Conservation (phyloP, 192 early-diverging fungal species). For the Obelidium mucronatum region DNA sequence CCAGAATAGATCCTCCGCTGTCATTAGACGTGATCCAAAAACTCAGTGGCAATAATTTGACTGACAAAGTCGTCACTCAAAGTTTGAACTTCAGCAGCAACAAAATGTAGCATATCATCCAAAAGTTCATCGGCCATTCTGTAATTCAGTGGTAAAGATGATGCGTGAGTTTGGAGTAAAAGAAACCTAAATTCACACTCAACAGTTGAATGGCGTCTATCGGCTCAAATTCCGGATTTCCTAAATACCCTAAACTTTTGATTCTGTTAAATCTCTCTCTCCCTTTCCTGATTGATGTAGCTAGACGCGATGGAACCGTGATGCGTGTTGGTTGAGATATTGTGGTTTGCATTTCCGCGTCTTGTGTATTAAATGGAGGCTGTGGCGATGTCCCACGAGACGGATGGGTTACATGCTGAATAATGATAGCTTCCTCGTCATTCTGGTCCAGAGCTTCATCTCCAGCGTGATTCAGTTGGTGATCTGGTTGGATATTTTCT, state of each 20-base stretch:
- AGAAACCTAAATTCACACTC: neutral
- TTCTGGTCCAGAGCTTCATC: too few relatives aligned
- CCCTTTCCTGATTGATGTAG: neutral
- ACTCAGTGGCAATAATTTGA: neutral
- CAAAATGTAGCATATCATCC: neutral
- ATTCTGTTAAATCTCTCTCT: neutral
- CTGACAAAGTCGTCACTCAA: constrained; percentile 2
- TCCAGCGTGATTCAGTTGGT: neutral
- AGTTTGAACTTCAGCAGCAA: neutral
- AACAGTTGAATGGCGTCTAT: neutral
- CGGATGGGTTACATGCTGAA: neutral
- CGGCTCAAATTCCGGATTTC: neutral
- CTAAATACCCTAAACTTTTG: neutral
- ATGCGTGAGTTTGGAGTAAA: neutral
- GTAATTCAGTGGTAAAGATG: neutral
- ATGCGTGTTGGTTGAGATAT: neutral
- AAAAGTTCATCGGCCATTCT: constrained; percentile 11
- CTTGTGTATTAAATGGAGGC: neutral
- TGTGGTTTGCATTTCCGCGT: neutral
- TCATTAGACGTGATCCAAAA: constrained; percentile 48
- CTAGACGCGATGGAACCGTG: neutral
- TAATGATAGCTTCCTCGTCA: neutral
- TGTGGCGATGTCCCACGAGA: neutral
- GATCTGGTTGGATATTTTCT: neutral
- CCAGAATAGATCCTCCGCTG: too few relatives aligned